phyloP scores from a whole-genome alignment of 208 protist genomes.

The Acanthamoeba castellanii region DNA sequence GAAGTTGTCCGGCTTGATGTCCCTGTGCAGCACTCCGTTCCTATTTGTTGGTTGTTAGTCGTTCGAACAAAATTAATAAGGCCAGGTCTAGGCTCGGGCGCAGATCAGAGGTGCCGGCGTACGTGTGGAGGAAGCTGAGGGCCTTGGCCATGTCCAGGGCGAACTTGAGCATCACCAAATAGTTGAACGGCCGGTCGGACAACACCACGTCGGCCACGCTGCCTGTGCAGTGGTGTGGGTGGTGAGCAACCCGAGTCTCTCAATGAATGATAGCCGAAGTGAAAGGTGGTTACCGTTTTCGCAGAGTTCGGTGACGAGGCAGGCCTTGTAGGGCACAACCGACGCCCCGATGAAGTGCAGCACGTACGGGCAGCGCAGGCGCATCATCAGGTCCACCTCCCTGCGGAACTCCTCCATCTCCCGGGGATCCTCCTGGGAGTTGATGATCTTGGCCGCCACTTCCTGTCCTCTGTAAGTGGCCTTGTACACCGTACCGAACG shows the following conservation, averaged over 20 bases:
- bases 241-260: not conserved
- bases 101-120: not conserved
- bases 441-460: slow-evolving; percentile 63
- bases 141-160: slow-evolving; percentile 61
- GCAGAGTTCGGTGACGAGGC: slow-evolving; percentile 58
- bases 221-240: not conserved
- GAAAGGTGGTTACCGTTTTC: not conserved
- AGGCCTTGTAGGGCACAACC: slow-evolving; percentile 33
- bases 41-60: not conserved
- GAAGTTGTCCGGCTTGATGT: slow-evolving; percentile 69
- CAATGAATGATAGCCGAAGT: not conserved
- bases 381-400: slow-evolving; percentile 65
- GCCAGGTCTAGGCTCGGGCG: not conserved
- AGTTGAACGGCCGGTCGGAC: slow-evolving; percentile 20
- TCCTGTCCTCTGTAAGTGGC: slow-evolving; percentile 41
- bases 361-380: slow-evolving; percentile 46
- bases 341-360: slow-evolving; percentile 67
- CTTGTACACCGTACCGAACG: slow-evolving; percentile 68
- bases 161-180: slow-evolving; percentile 57
- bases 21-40: slow-evolving; percentile 57
- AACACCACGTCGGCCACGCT: not conserved
- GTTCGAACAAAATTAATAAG: too few species aligned
- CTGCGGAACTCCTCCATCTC: slow-evolving; percentile 46
- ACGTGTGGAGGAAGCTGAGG: slow-evolving; percentile 38
- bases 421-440: not conserved